Evolutionary conservation across 805 yeast species (phyloP).

Genomic region (Wickerhamomyces canadensis): DNA sequence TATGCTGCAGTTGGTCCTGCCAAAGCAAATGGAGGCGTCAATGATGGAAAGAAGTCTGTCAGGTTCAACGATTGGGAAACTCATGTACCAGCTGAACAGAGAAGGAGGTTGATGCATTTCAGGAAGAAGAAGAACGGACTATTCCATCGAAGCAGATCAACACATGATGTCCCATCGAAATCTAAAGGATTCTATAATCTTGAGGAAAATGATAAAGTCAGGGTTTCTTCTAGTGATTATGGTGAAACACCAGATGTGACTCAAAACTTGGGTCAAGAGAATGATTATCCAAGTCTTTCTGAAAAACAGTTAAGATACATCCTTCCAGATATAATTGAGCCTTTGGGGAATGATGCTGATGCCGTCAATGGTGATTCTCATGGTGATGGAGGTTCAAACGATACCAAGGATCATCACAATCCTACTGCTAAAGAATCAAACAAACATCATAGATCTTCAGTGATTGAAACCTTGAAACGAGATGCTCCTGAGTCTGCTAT

Average conservation of each 20-base stretch:
- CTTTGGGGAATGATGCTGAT: background rate
- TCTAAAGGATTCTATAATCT: background rate
- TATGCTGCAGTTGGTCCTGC: background rate
- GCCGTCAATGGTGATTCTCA: too few species aligned
- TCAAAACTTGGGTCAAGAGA: background rate
- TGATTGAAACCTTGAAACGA: background rate
- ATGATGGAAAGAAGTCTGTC: constrained; percentile 1
- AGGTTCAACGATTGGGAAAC: constrained; percentile 2
- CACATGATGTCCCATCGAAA: background rate
- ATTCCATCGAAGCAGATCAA: background rate
- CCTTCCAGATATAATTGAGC: background rate
- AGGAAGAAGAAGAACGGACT: background rate
- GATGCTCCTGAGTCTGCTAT: too few species aligned
- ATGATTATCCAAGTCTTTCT: background rate
- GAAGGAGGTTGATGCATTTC: background rate
- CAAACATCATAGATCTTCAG: too few species aligned
- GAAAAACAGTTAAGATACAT: background rate
- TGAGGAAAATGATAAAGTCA: background rate
- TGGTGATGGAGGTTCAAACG: too few species aligned
- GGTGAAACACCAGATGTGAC: constrained; percentile 20
- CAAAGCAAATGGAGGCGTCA: background rate
- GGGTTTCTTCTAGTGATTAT: constrained; percentile 20
- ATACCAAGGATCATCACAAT: background rate
- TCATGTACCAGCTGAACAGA: background rate
- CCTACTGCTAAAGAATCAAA: too few species aligned